Evolutionary conservation across 2,329 filamentous ascomycete genomes (phyloP).

Genomic region (Aaosphaeria pasadenensis): DNA sequence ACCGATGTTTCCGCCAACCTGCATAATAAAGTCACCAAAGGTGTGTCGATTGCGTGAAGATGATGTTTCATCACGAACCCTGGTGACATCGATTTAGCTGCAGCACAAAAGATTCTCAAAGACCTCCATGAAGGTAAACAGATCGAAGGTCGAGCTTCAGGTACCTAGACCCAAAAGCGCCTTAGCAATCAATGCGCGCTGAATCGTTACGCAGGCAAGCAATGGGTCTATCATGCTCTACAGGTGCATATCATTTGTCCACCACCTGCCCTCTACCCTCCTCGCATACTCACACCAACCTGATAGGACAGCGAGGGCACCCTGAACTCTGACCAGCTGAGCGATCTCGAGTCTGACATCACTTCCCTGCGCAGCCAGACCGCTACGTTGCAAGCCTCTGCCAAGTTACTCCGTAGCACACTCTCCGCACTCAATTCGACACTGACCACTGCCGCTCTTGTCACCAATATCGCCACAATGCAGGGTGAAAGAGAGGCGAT

Average conservation of each 20-base stretch:
- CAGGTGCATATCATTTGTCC: slow-evolving; percentile 32
- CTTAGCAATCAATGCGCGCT: slow-evolving; percentile 1
- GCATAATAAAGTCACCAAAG: slow-evolving; percentile 59
- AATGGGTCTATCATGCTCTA: slow-evolving; percentile 58
- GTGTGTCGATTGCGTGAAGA: slow-evolving; percentile 21
- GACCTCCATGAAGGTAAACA: slow-evolving; percentile 60
- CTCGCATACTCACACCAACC: neutral
- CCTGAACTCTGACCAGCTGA: slow-evolving; percentile 47
- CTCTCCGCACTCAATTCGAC: slow-evolving; percentile 47
- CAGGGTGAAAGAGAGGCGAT: slow-evolving; percentile 45
- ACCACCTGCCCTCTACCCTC: neutral
- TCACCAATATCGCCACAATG: slow-evolving; percentile 41
- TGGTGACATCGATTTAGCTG: slow-evolving; percentile 40
- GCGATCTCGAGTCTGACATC: slow-evolving; percentile 50
- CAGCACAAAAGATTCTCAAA: slow-evolving; percentile 59
- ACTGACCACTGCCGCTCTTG: slow-evolving; percentile 52
- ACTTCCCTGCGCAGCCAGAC: slow-evolving; percentile 46
- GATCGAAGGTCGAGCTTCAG: slow-evolving; percentile 56
- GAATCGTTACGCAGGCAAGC: slow-evolving; percentile 50
- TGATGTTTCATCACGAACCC: slow-evolving; percentile 1
- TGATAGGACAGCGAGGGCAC: slow-evolving; percentile 50
- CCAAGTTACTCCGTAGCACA: slow-evolving; percentile 49
- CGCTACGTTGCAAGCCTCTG: slow-evolving; percentile 41
- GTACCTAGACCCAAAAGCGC: slow-evolving; percentile 24
- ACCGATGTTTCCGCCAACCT: slow-evolving; percentile 61